Conservation (phyloP, 176 grass and related monocot genomes). For the Chrysopogon serrulatus region DNA sequence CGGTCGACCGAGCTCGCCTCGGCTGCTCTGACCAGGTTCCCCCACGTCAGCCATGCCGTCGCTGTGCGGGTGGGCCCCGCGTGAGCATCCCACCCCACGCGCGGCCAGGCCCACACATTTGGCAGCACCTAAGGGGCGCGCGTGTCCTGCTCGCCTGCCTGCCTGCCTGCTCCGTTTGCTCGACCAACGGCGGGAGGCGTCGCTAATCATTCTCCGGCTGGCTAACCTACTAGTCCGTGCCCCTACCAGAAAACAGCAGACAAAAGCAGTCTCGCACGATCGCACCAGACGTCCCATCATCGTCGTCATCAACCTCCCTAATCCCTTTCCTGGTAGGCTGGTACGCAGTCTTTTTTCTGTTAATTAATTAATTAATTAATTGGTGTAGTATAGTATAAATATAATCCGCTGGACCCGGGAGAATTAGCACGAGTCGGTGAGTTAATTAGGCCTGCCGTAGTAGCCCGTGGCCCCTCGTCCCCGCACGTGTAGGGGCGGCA, state of each 20-base stretch:
- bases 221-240: not conserved
- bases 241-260: not conserved
- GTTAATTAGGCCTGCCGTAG: not conserved
- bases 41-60: not conserved
- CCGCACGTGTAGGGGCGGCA: not conserved
- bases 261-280: too few relatives aligned
- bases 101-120: not conserved
- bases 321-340: not conserved
- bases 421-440: not conserved
- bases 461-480: too few relatives aligned
- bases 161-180: constrained; percentile 5
- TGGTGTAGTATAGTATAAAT: not conserved
- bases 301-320: not conserved
- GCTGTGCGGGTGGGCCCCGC: not conserved
- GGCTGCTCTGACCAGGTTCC: not conserved
- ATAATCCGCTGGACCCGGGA: not conserved
- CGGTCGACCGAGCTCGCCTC: too few relatives aligned
- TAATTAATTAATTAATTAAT: not conserved
- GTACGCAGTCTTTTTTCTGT: not conserved
- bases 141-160: not conserved
- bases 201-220: not conserved
- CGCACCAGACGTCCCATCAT: not conserved
- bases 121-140: constrained; percentile 8
- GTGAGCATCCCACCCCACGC: not conserved
- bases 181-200: not conserved